phyloP scores from a whole-genome alignment of 2,329 filamentous ascomycete species.

The Dactylellina drechsleri region DNA sequence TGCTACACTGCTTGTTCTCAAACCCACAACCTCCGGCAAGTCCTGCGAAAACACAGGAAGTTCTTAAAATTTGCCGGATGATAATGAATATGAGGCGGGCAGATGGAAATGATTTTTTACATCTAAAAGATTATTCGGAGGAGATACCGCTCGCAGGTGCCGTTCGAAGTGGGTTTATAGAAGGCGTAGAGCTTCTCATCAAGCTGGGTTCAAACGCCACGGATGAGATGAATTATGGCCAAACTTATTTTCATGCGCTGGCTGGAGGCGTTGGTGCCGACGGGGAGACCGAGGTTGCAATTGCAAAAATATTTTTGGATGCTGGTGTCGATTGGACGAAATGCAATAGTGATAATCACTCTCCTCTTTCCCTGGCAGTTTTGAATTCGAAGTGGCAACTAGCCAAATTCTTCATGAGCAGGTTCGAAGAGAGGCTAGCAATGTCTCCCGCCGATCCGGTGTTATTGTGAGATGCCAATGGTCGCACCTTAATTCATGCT shows the following conservation, averaged over 20 bases:
- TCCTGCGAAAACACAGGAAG: background rate
- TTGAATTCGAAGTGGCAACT: background rate
- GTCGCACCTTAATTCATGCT: conserved; percentile 10
- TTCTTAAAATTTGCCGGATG: conserved; percentile 15
- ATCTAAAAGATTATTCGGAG: conserved; percentile 3
- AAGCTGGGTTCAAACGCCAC: conserved; percentile 13
- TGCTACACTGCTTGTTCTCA: conserved; percentile 16
- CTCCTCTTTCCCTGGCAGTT: conserved; percentile 3
- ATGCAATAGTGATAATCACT: background rate
- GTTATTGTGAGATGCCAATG: background rate
- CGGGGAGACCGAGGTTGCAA: background rate
- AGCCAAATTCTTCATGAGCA: conserved; percentile 6
- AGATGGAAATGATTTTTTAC: conserved; percentile 17
- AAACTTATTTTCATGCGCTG: conserved; percentile 19
- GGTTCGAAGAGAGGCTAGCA: background rate
- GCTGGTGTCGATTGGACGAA: conserved; percentile 20
- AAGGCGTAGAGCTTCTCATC: conserved; percentile 26
- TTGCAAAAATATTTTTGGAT: conserved; percentile 19
- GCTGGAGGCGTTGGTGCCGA: background rate
- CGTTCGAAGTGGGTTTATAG: conserved; percentile 14
- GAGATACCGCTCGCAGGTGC: conserved; percentile 16
- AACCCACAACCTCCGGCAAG: background rate
- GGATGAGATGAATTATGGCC: conserved; percentile 1
- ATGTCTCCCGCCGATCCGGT: background rate
- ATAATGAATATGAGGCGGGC: conserved; percentile 15